Evolutionary conservation across 768 basidiomycete genomes (phyloP).

Genomic region (Kwoniella dendrophila): DNA sequence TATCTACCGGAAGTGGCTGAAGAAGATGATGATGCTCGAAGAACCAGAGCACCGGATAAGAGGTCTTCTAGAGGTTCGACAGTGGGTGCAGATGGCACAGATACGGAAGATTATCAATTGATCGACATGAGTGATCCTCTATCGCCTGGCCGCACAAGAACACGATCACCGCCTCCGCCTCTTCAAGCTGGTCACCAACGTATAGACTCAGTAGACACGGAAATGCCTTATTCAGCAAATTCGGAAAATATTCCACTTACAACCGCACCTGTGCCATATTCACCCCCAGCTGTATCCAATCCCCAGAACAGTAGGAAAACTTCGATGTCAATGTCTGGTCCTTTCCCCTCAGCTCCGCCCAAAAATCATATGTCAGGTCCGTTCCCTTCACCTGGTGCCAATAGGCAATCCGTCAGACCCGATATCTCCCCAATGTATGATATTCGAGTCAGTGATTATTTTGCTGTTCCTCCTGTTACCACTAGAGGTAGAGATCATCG

Average conservation of each 20-base stretch:
- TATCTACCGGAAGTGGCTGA: conserved; percentile 41
- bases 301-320: not conserved
- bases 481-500: conserved; percentile 3
- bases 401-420: conserved; percentile 24
- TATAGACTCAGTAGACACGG: conserved; percentile 2
- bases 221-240: conserved; percentile 2
- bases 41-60: conserved; percentile 13
- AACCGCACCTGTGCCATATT: conserved; percentile 15
- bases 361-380: conserved; percentile 13
- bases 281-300: not conserved
- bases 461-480: conserved; percentile 16
- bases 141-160: conserved; percentile 1
- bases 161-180: conserved; percentile 9
- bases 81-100: conserved; percentile 1
- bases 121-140: conserved; percentile 19
- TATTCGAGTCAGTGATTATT: conserved; percentile 40
- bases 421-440: conserved; percentile 45
- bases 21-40: conserved; percentile 32
- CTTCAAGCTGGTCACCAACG: not conserved
- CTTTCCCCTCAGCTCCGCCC: conserved; percentile 29
- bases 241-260: conserved; percentile 5
- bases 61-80: conserved; percentile 24
- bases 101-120: conserved; percentile 8
- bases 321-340: conserved; percentile 41
- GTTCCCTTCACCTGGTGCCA: conserved; percentile 17